Evolutionary conservation across 257 asterid genomes (phyloP).

Genomic region (Gynochthodes officinalis): DNA sequence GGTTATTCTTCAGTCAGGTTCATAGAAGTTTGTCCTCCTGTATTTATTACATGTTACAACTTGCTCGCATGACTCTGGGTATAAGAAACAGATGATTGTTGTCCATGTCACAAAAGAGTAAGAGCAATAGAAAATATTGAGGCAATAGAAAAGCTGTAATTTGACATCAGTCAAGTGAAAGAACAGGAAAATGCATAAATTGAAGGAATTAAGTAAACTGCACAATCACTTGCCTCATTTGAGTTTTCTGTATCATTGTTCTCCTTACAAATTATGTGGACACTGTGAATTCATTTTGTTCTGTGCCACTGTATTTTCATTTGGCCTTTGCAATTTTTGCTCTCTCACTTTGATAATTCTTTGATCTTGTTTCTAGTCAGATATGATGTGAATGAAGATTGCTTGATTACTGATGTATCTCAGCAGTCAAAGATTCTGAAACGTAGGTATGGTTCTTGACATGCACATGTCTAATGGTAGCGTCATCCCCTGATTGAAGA

Average conservation of each 20-base stretch:
- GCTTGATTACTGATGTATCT: constrained; percentile 57
- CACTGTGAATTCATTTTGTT: background rate
- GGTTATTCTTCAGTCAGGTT: background rate
- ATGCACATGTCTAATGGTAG: background rate
- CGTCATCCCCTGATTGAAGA: background rate
- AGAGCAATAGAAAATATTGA: background rate
- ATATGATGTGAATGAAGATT: constrained; percentile 65
- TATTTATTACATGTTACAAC: background rate
- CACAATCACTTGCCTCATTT: background rate
- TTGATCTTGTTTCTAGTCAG: constrained; percentile 64
- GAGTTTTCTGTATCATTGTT: constrained; percentile 7
- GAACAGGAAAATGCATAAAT: background rate
- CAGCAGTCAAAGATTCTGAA: constrained; percentile 63
- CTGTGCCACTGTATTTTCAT: background rate
- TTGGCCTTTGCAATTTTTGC: background rate
- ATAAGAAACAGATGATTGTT: background rate
- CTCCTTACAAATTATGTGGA: background rate
- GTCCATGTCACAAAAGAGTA: background rate
- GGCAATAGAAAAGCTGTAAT: background rate
- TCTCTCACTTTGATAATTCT: constrained; percentile 22
- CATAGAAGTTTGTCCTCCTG: background rate
- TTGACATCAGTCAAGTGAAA: background rate
- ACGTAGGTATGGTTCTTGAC: constrained; percentile 61
- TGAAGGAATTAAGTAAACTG: background rate
- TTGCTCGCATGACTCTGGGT: background rate